phyloP scores from a whole-genome alignment of 164 flowering plant genomes.

The Macadamia tetraphylla region DNA sequence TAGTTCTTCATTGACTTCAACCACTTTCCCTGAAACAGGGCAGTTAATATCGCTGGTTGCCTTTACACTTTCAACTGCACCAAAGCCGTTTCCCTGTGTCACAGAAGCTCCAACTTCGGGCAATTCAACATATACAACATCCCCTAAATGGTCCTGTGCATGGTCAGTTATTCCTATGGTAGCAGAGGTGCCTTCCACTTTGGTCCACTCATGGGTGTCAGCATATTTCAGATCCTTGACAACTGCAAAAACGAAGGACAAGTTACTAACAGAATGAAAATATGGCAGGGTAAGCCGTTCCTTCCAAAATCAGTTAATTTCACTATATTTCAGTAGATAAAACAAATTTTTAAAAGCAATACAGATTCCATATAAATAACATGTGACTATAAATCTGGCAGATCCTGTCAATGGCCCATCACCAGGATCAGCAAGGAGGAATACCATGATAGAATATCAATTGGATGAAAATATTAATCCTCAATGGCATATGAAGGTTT shows the following conservation, averaged over 20 bases:
- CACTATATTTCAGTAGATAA: neutral
- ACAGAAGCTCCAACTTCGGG: conserved; percentile 65
- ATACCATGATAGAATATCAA: too few species aligned
- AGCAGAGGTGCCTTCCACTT: conserved; percentile 86
- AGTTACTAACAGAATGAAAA: too few species aligned
- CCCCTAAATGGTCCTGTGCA: conserved; percentile 97
- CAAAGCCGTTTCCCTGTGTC: conserved; percentile 53
- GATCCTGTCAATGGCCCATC: too few species aligned
- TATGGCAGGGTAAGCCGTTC: too few species aligned
- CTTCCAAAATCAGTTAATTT: neutral
- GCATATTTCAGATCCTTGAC: conserved; percentile 87
- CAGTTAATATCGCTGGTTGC: conserved; percentile 95
- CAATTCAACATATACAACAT: conserved; percentile 91
- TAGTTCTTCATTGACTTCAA: conserved; percentile 77
- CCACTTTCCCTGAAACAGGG: conserved; percentile 89
- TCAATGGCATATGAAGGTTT: too few species aligned
- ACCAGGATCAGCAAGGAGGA: too few species aligned
- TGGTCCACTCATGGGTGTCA: conserved; percentile 93
- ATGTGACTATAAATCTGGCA: too few species aligned
- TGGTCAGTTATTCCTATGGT: conserved; percentile 94
- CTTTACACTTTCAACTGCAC: conserved; percentile 98
- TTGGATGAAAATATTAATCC: too few species aligned
- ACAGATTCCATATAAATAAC: too few species aligned
- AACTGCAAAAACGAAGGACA: conserved; percentile 35
- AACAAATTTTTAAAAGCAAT: neutral